Base-by-base conservation (phyloP, 1,284 basidiomycete genomes). In the Pterulicium gracile region DNA sequence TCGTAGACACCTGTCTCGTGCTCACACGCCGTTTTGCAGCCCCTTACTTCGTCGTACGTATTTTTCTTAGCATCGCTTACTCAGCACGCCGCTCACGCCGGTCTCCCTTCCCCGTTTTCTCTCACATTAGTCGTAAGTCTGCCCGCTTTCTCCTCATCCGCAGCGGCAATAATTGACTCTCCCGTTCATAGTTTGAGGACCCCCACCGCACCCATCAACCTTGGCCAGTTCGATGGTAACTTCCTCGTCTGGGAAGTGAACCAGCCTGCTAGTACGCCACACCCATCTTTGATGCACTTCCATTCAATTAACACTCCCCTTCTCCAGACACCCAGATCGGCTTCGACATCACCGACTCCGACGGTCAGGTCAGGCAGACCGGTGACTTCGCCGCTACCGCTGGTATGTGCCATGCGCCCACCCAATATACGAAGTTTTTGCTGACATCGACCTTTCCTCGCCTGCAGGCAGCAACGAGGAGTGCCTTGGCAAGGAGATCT, bases 341-440 rank as follows among this genome's bases (percentile, higher is more conserved):
- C 42, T 58, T 85, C 20, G 66, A 59, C 3, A 46, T 85, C 47
- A 68, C 68, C 57, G 82, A 86, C 51, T 57, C 42, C 49, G 71
- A 59, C 27, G 81, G 82, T 55, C 1, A 21, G 0, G 43, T 58
- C 42, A 68, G 59, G 2, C 73, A 79, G 53, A 64, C 69, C 3
- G 78, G 70, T 14, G 35, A 73, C 1, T 68, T 84, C 64, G 65
- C 58, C n/a, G 55, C 82, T n/a, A n/a, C n/a, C n/a, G n/a, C n/a
- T n/a, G n/a, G n/a, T n/a, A n/a, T n/a, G n/a, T n/a, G n/a, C n/a
- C n/a, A n/a, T n/a, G n/a, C n/a, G n/a, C n/a, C n/a, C n/a, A n/a
- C n/a, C n/a, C n/a, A n/a, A n/a, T n/a, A n/a, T n/a, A n/a, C n/a
- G n/a, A n/a, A n/a, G n/a, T n/a, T n/a, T n/a, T n/a, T n/a, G n/a